Evolutionary conservation across 2,329 filamentous ascomycete species (phyloP), one percentile per base, ranked within the genome.

Genomic region (Colletotrichum simmondsii): DNA sequence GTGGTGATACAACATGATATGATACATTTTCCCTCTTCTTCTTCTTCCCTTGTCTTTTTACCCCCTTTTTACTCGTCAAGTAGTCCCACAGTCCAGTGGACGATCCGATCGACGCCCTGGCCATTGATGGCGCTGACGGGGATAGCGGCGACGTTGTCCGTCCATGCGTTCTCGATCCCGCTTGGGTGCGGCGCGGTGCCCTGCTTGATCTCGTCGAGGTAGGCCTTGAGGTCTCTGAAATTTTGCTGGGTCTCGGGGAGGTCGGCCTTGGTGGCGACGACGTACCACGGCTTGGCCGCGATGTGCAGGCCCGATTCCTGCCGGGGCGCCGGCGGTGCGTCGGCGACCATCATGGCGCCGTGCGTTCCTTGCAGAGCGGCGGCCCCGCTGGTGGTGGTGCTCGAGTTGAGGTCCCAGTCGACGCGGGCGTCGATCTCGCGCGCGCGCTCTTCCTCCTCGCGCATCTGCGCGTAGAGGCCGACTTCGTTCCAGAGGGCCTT

Each of bases 241-340:
- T 97, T 97, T 28, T 91, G 89, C 80, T 95, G 90, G 2, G 97
- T 97, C 3, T 89, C 89, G 4, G 92, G 90, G 67, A 97, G 81
- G 80, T 98, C 96, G 1, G 94, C 95, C 83, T 98, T 98, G 24
- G 95, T 98, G 1, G 94, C 96, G 56, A 98, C 92, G 5, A 98
- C 95, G 78, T 97, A 97, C 97, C 97, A 99, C 1, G 97, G 95
- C 84, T 99, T 99, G 42, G 90, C 90, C n/a, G 94, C 93, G 76
- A 98, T 97, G 53, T 93, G 91, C n/a, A 94, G 80, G n/a, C 82
- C 86, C 4, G 82, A 80, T 54, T 78, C 75, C 75, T 62, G 75
- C 14, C 74, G 75, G 6, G 78, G 75, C 1, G 76, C 68, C n/a
- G 75, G 65, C 4, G 77, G 76, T 11, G 77, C 78, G 53, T 80